Evolutionary conservation across 306 rosid genomes (phyloP), one percentile per base, ranked within the genome.

Genomic region (Chamaecrista fasciculata): DNA sequence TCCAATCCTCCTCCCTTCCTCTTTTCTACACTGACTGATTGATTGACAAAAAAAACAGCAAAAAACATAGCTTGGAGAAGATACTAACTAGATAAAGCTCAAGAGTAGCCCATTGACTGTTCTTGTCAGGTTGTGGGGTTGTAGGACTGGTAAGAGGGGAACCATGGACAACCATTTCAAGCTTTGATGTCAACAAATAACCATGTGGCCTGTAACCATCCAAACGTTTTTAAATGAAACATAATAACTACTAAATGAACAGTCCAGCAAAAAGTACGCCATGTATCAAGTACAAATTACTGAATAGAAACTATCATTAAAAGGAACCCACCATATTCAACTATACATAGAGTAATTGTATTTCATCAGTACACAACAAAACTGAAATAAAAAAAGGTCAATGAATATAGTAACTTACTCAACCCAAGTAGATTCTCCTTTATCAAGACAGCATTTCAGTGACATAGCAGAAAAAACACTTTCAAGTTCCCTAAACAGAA

Each of bases 11-110:
- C 52, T 15, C 47, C 56, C 2, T 8, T 6, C 36, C 37, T 58
- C 67, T 36, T 44, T 36, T 48, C 55, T 7, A 10, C 37, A 51
- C 14, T 71, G 64, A 69, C 51, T 39, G 36, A 59, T 25, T 65
- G 61, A 44, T 15, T 56, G 7, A 14, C 28, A 68, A 52, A 73
- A 73, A 51, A 29, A 34, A 24, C 26, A 21, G 43, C 60, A 34
- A 52, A 7, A 24, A 28, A 5, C 8, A 75, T 33, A 60, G 24
- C 52, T 37, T 20, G 43, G n/a, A 70, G 69, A 84, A 84, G 79
- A 62, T 74, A 80, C 96, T 2, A 53, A 93, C 98, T 75, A 93
- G 90, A 80, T 86, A 88, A 77, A 82, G 83, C 85, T 93, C 93
- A 44, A 93, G 97, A 20, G 84, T 71, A 59, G 85, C 82, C 98